These are phyloP conservation scores for Sclerotinia spermophila DNA, from an alignment of 2,329 filamentous ascomycete genomes.

Conservation along the genomic window DNA sequence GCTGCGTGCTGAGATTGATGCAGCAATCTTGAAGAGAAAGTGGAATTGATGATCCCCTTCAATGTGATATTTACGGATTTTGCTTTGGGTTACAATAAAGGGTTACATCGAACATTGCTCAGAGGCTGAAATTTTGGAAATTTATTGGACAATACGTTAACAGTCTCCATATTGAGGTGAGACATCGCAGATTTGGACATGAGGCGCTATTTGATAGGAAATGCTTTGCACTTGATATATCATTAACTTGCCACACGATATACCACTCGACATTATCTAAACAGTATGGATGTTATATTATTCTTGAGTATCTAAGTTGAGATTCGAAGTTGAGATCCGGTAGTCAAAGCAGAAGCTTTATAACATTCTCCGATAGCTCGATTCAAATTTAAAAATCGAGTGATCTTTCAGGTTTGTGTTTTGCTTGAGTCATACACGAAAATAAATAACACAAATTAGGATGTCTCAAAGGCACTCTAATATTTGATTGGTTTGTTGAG, in stretches of 20 bases:
- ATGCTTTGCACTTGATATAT: background rate
- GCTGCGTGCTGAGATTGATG: background rate
- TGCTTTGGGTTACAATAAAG: conserved; percentile 13
- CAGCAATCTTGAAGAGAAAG: background rate
- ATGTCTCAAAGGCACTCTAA: conserved; percentile 3
- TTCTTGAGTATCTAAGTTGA: background rate
- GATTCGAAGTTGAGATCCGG: background rate
- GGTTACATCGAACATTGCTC: background rate
- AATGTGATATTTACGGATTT: no score
- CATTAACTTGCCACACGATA: background rate
- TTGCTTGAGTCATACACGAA: background rate
- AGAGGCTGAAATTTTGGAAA: conserved; percentile 1
- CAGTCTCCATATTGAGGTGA: conserved; percentile 1
- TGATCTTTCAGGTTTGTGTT: background rate
- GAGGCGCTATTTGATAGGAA: background rate
- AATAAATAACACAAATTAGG: background rate
- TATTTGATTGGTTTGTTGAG: background rate
- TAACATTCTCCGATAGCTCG: background rate
- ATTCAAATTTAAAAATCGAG: background rate
- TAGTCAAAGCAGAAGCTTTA: background rate
- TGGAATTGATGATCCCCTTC: background rate
- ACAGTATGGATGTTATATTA: background rate
- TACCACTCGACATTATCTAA: background rate
- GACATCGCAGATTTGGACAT: background rate
- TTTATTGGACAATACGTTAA: background rate